Conservation (phyloP, 192 early-diverging fungal genomes). For the Thamnidium elegans region DNA sequence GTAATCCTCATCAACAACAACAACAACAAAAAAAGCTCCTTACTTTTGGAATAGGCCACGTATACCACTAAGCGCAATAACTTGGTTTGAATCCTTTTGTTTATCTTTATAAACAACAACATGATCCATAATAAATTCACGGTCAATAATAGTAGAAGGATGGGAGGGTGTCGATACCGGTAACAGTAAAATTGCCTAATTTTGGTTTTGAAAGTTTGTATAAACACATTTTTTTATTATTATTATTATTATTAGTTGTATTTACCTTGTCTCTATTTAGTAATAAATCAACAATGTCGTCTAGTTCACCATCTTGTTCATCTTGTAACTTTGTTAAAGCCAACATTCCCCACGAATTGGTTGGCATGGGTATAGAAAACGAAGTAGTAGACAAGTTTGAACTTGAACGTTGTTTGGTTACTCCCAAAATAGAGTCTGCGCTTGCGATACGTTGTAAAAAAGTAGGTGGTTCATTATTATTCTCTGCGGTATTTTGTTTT, state of each 20-base stretch:
- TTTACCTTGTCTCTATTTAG: slow-evolving; percentile 14
- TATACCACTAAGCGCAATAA: slow-evolving; percentile 31
- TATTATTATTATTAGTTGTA: background rate
- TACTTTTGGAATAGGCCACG: slow-evolving; percentile 37
- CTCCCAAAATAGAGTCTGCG: background rate
- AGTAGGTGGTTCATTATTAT: background rate
- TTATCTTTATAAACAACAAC: slow-evolving; percentile 23
- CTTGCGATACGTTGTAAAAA: slow-evolving; percentile 23
- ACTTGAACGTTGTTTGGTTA: background rate
- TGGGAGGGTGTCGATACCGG: slow-evolving; percentile 32
- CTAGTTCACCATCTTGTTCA: slow-evolving; percentile 15
- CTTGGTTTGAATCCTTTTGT: slow-evolving; percentile 9
- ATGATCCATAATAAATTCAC: slow-evolving; percentile 39
- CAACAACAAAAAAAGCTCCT: background rate
- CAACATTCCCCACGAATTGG: slow-evolving; percentile 39
- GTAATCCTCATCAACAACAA: background rate
- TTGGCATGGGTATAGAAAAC: slow-evolving; percentile 34
- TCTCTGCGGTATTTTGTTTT: background rate
- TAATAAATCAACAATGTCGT: slow-evolving; percentile 28
- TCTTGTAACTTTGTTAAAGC: slow-evolving; percentile 22
- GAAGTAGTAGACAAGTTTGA: background rate
- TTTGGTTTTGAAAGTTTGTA: background rate
- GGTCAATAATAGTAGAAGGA: slow-evolving; percentile 32
- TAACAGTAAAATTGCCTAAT: slow-evolving; percentile 23
- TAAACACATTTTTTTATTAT: background rate